Evolutionary conservation across 2,329 filamentous ascomycete genomes (phyloP), one percentile per base, ranked within the genome.

Genomic region (Penicillium sp.): DNA sequence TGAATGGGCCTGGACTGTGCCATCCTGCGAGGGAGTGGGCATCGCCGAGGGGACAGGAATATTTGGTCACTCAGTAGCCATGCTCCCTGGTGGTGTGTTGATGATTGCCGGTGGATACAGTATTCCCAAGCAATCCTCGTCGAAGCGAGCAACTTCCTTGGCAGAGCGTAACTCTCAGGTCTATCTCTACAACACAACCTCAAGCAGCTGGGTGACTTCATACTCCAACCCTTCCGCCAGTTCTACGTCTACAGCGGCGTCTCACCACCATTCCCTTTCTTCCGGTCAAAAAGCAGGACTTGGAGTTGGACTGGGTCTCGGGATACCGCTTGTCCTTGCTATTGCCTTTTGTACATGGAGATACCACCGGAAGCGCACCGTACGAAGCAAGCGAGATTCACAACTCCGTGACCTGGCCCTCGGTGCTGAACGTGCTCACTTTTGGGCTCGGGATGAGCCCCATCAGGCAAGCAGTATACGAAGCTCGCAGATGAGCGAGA

Each of bases 251-350:
- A 42, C 35, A 8, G 53, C 58, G 15, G 63, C 70, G 33, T 64
- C 68, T 3, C 58, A 65, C 8, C 59, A 59, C 10, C 65, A 63
- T 8, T 63, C 71, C 5, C 70, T 75, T 19, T 75, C 76, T 9
- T 67, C 68, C 10, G 63, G 74, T 9, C 80, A 80, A 63, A 84
- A 83, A 53, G 77, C 89, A 4, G 88, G 88, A 0, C 78, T 91
- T 0, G 88, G 88, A 0, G 77, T 89, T 2, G 89, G 89, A 0
- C 72, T 92, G 1, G 89, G 89, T 1, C 75, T 92, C 1, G 89
- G 88, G 1, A 72, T 89, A 1, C 78, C 84, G 0, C 78, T 85
- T 1, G 70, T 86, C 2, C 63, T 87, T 9, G 75, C 80, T 0
- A 76, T 83, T 0, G 65, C 84, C 2, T 26, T 86, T 0, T 68